Conservation (phyloP, 2,329 filamentous ascomycete genomes). For the Sphaerulina populicola region DNA sequence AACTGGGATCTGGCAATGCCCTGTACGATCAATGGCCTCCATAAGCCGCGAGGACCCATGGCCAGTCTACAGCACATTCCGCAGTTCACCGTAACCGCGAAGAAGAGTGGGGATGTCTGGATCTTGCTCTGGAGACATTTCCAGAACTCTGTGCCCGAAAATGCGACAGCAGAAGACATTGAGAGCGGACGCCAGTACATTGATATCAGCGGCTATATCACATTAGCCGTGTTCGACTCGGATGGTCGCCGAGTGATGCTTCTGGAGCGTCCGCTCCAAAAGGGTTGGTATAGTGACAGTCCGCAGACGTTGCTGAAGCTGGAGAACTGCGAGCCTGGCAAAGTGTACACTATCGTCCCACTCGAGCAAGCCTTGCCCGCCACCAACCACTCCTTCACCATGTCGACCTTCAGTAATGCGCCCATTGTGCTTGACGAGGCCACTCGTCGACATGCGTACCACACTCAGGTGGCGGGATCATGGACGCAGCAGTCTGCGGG, state of each 20-base stretch:
- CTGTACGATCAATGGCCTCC: conserved; percentile 26
- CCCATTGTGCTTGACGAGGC: conserved; percentile 56
- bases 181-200: conserved; percentile 37
- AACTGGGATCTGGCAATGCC: conserved; percentile 57
- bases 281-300: conserved; percentile 84
- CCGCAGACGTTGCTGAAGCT: conserved; percentile 81
- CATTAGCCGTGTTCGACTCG: conserved; percentile 70
- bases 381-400: conserved; percentile 70
- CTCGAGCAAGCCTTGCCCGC: conserved; percentile 71
- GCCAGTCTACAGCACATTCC: conserved; percentile 64
- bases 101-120: conserved; percentile 61
- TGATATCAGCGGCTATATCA: conserved; percentile 64
- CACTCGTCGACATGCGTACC: conserved; percentile 50
- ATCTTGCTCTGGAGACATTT: conserved; percentile 82
- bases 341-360: conserved; percentile 57
- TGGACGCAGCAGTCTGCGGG: conserved; percentile 79
- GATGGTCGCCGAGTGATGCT: conserved; percentile 65
- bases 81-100: conserved; percentile 50
- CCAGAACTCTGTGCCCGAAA: conserved; percentile 26
- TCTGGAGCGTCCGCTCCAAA: conserved; percentile 61
- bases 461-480: conserved; percentile 51
- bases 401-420: conserved; percentile 68
- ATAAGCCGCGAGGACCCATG: conserved; percentile 47
- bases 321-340: conserved; percentile 49
- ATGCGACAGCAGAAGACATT: conserved; percentile 29